phyloP scores from a whole-genome alignment of 805 yeast genomes.

The Pichia membranifaciens region DNA sequence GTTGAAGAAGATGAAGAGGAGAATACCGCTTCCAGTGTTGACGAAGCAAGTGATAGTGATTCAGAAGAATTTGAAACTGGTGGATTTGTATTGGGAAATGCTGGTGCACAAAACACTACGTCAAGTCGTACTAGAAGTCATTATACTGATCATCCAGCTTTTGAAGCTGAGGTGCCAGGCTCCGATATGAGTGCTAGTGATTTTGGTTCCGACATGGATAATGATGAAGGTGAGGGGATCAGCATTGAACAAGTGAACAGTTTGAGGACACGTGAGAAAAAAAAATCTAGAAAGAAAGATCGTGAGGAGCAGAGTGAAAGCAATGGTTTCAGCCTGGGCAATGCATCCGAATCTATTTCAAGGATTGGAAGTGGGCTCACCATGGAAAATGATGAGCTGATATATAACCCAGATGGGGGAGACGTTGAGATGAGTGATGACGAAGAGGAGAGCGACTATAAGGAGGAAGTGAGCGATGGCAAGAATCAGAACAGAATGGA shows the following conservation, averaged over 20 bases:
- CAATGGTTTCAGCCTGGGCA: background rate
- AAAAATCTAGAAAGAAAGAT: background rate
- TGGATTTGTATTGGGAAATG: slow-evolving; percentile 16
- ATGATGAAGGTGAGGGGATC: slow-evolving; percentile 1
- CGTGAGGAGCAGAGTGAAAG: no score
- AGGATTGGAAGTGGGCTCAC: background rate
- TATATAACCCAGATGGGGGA: slow-evolving; percentile 5
- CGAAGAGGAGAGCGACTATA: slow-evolving; percentile 18
- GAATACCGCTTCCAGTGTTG: slow-evolving; percentile 6
- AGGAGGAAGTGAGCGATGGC: slow-evolving; percentile 15
- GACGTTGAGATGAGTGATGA: slow-evolving; percentile 13
- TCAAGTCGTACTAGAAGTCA: slow-evolving; percentile 12
- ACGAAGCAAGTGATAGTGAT: slow-evolving; percentile 4
- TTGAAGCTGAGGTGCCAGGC: slow-evolving; percentile 14
- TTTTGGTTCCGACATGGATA: slow-evolving; percentile 13
- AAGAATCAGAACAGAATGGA: slow-evolving; percentile 13
- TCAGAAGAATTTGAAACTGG: slow-evolving; percentile 18
- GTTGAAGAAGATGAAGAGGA: slow-evolving; percentile 26
- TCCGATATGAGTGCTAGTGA: slow-evolving; percentile 16
- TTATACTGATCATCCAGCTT: background rate
- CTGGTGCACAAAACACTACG: slow-evolving; percentile 8
- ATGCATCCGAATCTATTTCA: background rate
- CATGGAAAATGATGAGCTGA: background rate
- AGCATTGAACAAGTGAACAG: background rate
- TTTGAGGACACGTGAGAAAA: background rate